phyloP scores from a whole-genome alignment of 2,329 filamentous ascomycete species.

The Hypoxylon sp. region DNA sequence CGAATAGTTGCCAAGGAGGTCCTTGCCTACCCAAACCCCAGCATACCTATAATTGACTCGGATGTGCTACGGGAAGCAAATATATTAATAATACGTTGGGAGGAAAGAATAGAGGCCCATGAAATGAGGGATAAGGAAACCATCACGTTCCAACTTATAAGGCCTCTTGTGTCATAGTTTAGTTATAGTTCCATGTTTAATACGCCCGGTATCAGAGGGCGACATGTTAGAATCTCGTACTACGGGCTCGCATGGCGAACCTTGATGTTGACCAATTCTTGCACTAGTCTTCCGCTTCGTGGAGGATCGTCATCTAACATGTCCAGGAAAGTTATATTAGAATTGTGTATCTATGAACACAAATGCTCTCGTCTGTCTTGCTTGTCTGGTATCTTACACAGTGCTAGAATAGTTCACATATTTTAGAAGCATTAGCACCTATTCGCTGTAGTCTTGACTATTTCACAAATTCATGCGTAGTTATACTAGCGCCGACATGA shows the following conservation, averaged over 20 bases:
- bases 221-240: not conserved
- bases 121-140: too few relatives aligned
- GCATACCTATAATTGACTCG: slow-evolving; percentile 16
- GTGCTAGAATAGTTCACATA: too few relatives aligned
- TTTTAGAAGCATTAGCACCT: too few relatives aligned
- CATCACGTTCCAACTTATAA: too few relatives aligned
- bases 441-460: too few relatives aligned
- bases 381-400: not conserved
- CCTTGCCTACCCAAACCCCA: slow-evolving; percentile 12
- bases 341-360: not conserved
- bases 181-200: slow-evolving; percentile 1
- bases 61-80: slow-evolving; percentile 1
- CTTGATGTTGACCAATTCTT: slow-evolving; percentile 31
- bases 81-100: too few relatives aligned
- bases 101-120: too few relatives aligned
- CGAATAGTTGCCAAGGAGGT: slow-evolving; percentile 15
- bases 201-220: not conserved
- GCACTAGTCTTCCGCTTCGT: slow-evolving; percentile 30
- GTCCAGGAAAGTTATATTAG: slow-evolving; percentile 29
- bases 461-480: not conserved
- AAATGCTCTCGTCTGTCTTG: not conserved
- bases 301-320: slow-evolving; percentile 24
- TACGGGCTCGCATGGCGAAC: not conserved
- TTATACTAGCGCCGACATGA: not conserved
- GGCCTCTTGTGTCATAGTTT: not conserved